Percentiles rank a stretch among this genome's conserved stretches.
These are phyloP conservation scores for Dimocarpus longan DNA, from an alignment of 345 rosid genomes.

Conservation along the genomic window DNA sequence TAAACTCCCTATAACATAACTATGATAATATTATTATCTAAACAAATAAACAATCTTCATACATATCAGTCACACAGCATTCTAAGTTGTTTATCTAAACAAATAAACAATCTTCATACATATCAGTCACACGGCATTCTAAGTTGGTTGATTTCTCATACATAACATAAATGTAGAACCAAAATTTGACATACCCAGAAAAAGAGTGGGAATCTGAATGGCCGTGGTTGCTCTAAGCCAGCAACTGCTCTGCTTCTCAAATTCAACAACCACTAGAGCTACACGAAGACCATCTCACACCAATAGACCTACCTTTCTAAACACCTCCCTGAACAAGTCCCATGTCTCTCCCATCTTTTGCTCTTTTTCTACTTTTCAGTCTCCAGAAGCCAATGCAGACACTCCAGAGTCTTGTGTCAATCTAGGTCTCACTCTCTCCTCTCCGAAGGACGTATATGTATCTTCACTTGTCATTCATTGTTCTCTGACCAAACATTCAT, in stretches of 20 bases:
- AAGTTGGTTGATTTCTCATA: no score
- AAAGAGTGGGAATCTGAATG: conserved; percentile 38
- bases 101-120: no score
- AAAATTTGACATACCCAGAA: no score
- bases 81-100: no score
- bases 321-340: conserved; percentile 28
- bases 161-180: no score
- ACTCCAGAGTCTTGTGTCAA: conserved; percentile 89
- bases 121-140: no score
- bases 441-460: conserved; percentile 70
- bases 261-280: conserved; percentile 37
- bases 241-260: conserved; percentile 51
- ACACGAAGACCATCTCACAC: conserved; percentile 35
- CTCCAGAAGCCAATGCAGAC: conserved; percentile 48
- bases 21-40: no score
- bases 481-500: no score
- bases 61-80: no score
- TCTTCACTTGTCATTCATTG: no score
- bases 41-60: no score
- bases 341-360: conserved; percentile 38
- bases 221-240: conserved; percentile 66
- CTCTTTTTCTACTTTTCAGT: conserved; percentile 55
- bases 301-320: conserved; percentile 21
- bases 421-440: conserved; percentile 74
- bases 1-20: no score